Base-by-base conservation (phyloP, 352 stramenopile species). In the Globisporangium recalcitrans region DNA sequence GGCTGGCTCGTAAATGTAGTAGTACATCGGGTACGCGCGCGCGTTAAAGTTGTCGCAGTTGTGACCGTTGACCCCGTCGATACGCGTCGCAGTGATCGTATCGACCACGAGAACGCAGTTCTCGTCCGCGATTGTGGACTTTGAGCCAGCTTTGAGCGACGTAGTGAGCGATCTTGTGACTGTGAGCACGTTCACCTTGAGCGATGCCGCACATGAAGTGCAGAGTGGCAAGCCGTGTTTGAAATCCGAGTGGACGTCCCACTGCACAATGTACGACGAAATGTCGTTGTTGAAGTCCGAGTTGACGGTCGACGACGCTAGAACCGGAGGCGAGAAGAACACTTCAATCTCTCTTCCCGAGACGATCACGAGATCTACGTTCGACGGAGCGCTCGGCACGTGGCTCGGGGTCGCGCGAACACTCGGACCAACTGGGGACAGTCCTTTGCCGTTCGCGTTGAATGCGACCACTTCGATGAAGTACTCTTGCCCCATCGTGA, bases 311-410 rank as follows among this genome's bases (percentile, higher is more conserved):
- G 73, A 73, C 0, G 67, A 72, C 10, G 73, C 65, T 3, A 90
- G 58, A 0, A 71, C 47, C 3, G 92, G 93, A 32, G 91, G 82
- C 31, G 78, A 87, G 70, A 97, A 98, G 52, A 87, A 92, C 4
- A 98, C 87, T 59, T 97, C 81, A 10, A 98, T 68, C 57, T 96
- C 81, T 24, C 80, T 72, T 5, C 91, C 88, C 32, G 92, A 98
- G 1, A 98, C 73, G n/a, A 96, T 86, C 22, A 72, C 52, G 0
- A 98, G 59, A 40, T 85, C 70, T n/a, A 98, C 78, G 61, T 96
- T 88, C 19, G 81, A 93, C n/a, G 92, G 93, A 0, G 88, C 79
- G 57, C 80, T 82, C 21, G 93, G 93, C 16, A 98, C 85, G 75
- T 90, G 83, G 46, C 79, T 90, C 7, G 91, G 91, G 26, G 76